These are phyloP conservation scores for Phytophthora uliginosa DNA, from an alignment of 352 stramenopile species.

Conservation along the genomic window DNA sequence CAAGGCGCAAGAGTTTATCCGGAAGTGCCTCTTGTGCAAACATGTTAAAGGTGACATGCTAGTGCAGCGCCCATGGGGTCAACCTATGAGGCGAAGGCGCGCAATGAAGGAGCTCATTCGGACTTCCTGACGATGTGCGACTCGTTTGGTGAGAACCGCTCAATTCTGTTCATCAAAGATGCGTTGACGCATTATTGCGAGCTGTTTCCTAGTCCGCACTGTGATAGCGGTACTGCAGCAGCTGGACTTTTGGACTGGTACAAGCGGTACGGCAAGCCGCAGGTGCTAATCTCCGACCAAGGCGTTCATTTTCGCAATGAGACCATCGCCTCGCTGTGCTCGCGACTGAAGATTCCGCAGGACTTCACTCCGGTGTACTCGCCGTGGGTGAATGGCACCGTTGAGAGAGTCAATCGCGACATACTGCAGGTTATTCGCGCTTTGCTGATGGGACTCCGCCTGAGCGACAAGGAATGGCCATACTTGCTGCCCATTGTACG, in stretches of 20 bases:
- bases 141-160: not conserved
- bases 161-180: slow-evolving; percentile 18
- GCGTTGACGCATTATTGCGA: slow-evolving; percentile 24
- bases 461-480: slow-evolving; percentile 8
- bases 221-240: slow-evolving; percentile 1
- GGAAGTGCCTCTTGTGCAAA: slow-evolving; percentile 16
- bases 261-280: slow-evolving; percentile 27
- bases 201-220: slow-evolving; percentile 2
- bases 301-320: slow-evolving; percentile 20
- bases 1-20: not conserved
- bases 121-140: slow-evolving; percentile 18
- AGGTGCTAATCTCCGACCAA: slow-evolving; percentile 17
- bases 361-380: slow-evolving; percentile 20
- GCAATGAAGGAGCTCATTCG: slow-evolving; percentile 17
- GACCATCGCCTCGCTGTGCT: slow-evolving; percentile 2
- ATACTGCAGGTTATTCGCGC: slow-evolving; percentile 21
- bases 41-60: slow-evolving; percentile 21
- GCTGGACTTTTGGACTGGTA: slow-evolving; percentile 25
- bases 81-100: not conserved
- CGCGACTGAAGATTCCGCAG: slow-evolving; percentile 4
- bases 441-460: slow-evolving; percentile 20
- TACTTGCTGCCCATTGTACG: slow-evolving; percentile 22
- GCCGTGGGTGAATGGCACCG: slow-evolving; percentile 26
- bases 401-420: slow-evolving; percentile 30
- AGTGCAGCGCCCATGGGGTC: not conserved